phyloP scores from a whole-genome alignment of 371 early-diverging fungal species.

The Mycotypha africana region DNA sequence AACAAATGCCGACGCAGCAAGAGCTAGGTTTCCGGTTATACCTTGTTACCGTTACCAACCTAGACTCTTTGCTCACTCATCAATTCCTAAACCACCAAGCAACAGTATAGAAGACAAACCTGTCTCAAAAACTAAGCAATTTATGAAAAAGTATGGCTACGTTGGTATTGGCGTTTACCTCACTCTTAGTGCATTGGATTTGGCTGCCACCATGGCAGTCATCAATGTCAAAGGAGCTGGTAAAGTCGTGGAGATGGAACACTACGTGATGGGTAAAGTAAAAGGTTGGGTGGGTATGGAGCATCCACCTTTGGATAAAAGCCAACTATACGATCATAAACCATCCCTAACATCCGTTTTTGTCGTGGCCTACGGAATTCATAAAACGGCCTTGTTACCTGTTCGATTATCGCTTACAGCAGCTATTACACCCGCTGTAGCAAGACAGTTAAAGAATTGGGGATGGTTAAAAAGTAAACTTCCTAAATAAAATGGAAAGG shows the following conservation, averaged over 20 bases:
- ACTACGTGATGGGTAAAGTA: conserved; percentile 14
- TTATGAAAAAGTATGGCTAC: conserved; percentile 38
- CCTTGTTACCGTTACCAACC: too few species aligned
- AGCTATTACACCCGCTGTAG: conserved; percentile 35
- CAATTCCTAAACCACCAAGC: too few species aligned
- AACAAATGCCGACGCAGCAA: too few species aligned
- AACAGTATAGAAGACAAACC: too few species aligned
- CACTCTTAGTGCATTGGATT: conserved; percentile 27
- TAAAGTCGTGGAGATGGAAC: conserved; percentile 30
- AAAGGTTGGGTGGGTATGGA: conserved; percentile 10
- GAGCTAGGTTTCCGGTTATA: too few species aligned
- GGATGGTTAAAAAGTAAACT: conserved; percentile 13
- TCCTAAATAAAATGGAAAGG: conserved; percentile 1
- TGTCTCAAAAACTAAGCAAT: conserved; percentile 11
- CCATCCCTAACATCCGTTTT: conserved; percentile 37
- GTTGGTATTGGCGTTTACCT: conserved; percentile 38
- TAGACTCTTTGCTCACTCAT: too few species aligned
- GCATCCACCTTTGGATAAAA: conserved; percentile 3
- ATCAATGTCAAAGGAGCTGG: conserved; percentile 34
- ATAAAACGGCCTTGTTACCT: conserved; percentile 42
- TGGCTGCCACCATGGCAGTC: conserved; percentile 24
- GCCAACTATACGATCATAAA: conserved; percentile 9
- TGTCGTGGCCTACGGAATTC: conserved; percentile 41
- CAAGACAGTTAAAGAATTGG: conserved; percentile 3
- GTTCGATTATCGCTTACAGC: conserved; percentile 41